phyloP scores from a whole-genome alignment of 2,329 filamentous ascomycete genomes.

The Daldinia eschscholtzii region DNA sequence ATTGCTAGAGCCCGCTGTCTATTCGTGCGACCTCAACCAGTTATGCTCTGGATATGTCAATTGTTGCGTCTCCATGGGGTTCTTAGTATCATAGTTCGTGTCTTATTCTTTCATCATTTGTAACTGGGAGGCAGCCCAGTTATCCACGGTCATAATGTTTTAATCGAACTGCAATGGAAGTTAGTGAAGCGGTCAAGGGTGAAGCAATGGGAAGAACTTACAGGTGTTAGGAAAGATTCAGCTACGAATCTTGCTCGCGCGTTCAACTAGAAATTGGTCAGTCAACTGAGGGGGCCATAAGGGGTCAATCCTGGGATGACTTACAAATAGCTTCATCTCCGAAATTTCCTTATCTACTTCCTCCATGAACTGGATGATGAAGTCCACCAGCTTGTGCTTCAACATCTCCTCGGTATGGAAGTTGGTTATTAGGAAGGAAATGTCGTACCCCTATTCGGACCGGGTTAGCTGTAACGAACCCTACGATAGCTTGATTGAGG shows the following conservation, averaged over 20 bases:
- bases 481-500: neutral
- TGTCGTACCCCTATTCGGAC: slow-evolving; percentile 82
- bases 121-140: slow-evolving; percentile 1
- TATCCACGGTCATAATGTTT: slow-evolving; percentile 9
- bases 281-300: neutral
- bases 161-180: slow-evolving; percentile 40
- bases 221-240: slow-evolving; percentile 96
- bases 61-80: slow-evolving; percentile 25
- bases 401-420: slow-evolving; percentile 99
- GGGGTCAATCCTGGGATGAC: slow-evolving; percentile 54
- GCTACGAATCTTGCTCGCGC: slow-evolving; percentile 97
- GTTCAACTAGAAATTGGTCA: slow-evolving; percentile 77
- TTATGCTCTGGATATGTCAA: slow-evolving; percentile 26
- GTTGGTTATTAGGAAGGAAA: slow-evolving; percentile 98
- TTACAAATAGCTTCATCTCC: slow-evolving; percentile 99
- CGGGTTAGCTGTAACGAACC: slow-evolving; percentile 13
- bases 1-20: slow-evolving; percentile 11
- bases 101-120: slow-evolving; percentile 13
- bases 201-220: slow-evolving; percentile 57
- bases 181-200: slow-evolving; percentile 16
- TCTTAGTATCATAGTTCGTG: slow-evolving; percentile 22
- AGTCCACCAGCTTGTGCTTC: slow-evolving; percentile 99
- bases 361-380: slow-evolving; percentile 99
- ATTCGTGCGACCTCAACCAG: slow-evolving; percentile 9
- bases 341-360: slow-evolving; percentile 99